Evolutionary conservation across 2,329 filamentous ascomycete genomes (phyloP), one percentile per base, ranked within the genome.

Genomic region (Cladosporium halotolerans): DNA sequence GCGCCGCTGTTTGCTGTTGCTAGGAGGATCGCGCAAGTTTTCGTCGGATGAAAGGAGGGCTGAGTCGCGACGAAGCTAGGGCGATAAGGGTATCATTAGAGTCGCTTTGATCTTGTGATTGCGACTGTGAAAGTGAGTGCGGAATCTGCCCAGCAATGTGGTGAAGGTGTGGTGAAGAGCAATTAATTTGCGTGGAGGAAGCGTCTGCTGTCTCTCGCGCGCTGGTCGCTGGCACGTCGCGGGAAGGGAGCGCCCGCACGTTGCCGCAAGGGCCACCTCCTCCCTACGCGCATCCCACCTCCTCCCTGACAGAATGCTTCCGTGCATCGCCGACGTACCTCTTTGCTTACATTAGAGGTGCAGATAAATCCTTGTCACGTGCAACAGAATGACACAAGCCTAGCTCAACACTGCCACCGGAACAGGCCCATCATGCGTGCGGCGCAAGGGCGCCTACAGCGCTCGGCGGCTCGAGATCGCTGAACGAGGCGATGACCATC

Each of bases 71-170:
- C 28, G 32, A 16, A 9, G 28, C 45, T 47, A 47, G 19, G 44
- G 52, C 59, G 42, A 60, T 58, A 53, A 55, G 39, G 55, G 58
- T 58, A 58, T 61, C 58, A 55, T 60, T 48, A 53, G 53, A 57
- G 48, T 63, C 63, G 62, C 63, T 16, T 33, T 31, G 19, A 14
- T 40, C 19, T 32, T 51, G 42, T 45, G 56, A 58, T 19, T 34
- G 13, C 47, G 5, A 36, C 2, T 9, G 32, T 3, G 9, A 23
- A 13, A 33, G n/a, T 7, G 31, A 39, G 32, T 18, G 34, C 18
- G 18, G 2, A 13, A 44, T 18, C 33, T 31, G 32, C 13, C 13
- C 40, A 51, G 32, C 31, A 11, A 51, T 31, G n/a, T 11, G 13
- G 36, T 45, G 23, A 7, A 28, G 5, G 23, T 28, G 23, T 28